These are phyloP conservation scores for Kodamaea derodonti DNA, from an alignment of 1,139 yeast species.

Conservation along the genomic window DNA sequence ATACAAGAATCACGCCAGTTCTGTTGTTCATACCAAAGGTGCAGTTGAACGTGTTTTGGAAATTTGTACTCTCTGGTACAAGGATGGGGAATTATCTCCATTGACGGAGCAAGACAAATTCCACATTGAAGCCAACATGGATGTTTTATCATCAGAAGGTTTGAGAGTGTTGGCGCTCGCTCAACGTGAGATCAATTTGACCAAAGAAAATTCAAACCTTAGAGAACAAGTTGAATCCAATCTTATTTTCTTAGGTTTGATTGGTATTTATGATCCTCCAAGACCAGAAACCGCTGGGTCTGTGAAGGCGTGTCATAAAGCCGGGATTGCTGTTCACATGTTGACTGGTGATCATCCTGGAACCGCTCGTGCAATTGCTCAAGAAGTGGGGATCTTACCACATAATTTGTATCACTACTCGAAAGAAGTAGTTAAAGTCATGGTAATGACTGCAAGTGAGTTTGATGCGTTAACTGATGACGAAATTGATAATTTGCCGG, in stretches of 20 bases:
- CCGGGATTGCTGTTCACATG: slow-evolving; percentile 83
- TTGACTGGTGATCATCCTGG: slow-evolving; percentile 84
- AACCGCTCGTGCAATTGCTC: slow-evolving; percentile 79
- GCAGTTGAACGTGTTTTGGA: slow-evolving; percentile 71
- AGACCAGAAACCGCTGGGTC: slow-evolving; percentile 67
- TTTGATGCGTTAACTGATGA: slow-evolving; percentile 63
- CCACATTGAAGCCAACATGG: slow-evolving; percentile 55
- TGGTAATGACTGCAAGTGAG: slow-evolving; percentile 76
- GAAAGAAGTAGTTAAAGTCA: slow-evolving; percentile 54
- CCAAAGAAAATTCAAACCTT: slow-evolving; percentile 22
- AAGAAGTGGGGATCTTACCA: slow-evolving; percentile 82
- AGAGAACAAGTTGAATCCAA: slow-evolving; percentile 54
- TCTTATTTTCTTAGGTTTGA: slow-evolving; percentile 61
- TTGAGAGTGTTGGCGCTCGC: slow-evolving; percentile 76
- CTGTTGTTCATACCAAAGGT: slow-evolving; percentile 62
- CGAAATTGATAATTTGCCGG: slow-evolving; percentile 64
- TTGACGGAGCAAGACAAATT: slow-evolving; percentile 40
- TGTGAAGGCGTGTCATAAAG: slow-evolving; percentile 65
- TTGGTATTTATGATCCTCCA: slow-evolving; percentile 84
- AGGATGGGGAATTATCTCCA: slow-evolving; percentile 20
- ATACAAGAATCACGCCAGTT: slow-evolving; percentile 34
- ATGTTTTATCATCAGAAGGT: slow-evolving; percentile 62
- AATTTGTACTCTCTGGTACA: slow-evolving; percentile 55
- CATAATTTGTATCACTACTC: slow-evolving; percentile 61
- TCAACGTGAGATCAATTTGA: slow-evolving; percentile 23